Percentiles rank a stretch among this genome's conserved stretches.
phyloP scores from a whole-genome alignment of 768 basidiomycete species.

The Boletellus ananiceps region DNA sequence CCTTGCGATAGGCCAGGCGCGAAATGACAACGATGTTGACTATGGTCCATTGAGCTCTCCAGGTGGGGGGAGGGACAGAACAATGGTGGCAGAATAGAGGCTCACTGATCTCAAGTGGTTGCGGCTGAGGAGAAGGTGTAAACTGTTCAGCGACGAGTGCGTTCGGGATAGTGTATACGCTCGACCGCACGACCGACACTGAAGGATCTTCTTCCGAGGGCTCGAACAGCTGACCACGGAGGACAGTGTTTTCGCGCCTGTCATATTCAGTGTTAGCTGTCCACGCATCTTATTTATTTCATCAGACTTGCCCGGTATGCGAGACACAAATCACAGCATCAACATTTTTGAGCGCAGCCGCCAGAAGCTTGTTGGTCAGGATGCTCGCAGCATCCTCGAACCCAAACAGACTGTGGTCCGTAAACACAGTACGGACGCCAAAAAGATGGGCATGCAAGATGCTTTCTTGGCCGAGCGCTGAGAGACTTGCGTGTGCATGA shows the following conservation, averaged over 20 bases:
- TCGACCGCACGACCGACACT: constrained; percentile 44
- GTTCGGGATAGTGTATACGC: constrained; percentile 92
- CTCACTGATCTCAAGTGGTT: constrained; percentile 55
- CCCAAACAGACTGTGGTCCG: constrained; percentile 94
- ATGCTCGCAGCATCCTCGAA: constrained; percentile 98
- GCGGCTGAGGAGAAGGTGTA: constrained; percentile 49
- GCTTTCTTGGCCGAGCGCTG: constrained; percentile 87
- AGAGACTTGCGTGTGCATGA: constrained; percentile 90
- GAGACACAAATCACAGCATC: constrained; percentile 96
- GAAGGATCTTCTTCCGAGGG: constrained; percentile 39
- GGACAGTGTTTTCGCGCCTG: constrained; percentile 96
- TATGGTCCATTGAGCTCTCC: constrained; percentile 25
- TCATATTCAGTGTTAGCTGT: not conserved
- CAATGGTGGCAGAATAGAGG: not conserved
- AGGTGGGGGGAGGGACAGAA: not conserved
- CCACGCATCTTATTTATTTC: not conserved
- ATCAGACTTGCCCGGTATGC: constrained; percentile 75
- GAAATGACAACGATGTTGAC: constrained; percentile 92
- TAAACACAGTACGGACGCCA: constrained; percentile 88
- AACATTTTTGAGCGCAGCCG: constrained; percentile 80
- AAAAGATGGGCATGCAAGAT: constrained; percentile 86
- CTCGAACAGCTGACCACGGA: constrained; percentile 76
- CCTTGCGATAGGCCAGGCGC: constrained; percentile 91
- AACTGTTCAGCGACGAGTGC: constrained; percentile 87
- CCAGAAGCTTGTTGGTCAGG: constrained; percentile 92